phyloP scores from a whole-genome alignment of 2,329 filamentous ascomycete species.

The Xylaria sp. region DNA sequence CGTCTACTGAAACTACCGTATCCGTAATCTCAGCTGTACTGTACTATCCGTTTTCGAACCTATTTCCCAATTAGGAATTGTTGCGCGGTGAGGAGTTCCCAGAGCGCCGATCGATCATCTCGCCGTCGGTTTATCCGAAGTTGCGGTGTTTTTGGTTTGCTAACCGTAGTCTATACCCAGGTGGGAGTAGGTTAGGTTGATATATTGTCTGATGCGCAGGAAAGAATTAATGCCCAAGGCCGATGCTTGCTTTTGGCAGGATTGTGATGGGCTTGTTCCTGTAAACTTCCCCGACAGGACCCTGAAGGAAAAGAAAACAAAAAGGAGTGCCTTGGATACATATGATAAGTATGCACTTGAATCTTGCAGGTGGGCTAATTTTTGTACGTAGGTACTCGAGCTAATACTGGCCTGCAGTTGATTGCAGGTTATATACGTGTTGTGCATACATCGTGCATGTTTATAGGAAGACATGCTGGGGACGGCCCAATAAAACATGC shows the following conservation, averaged over 20 bases:
- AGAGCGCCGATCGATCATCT: constrained; percentile 10
- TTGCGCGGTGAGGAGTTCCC: constrained; percentile 25
- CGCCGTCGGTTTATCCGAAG: constrained; percentile 19
- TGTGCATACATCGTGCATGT: constrained; percentile 18
- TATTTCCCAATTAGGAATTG: constrained; percentile 14
- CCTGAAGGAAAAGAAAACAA: constrained; percentile 21
- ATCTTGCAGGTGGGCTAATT: constrained; percentile 8
- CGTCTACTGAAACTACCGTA: constrained; percentile 8
- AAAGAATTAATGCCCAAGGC: constrained; percentile 21
- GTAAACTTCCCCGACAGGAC: background rate
- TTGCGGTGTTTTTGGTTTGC: background rate
- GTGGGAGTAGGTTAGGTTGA: constrained; percentile 5
- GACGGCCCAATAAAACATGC: background rate
- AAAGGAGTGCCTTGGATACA: background rate
- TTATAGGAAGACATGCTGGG: background rate
- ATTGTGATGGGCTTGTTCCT: constrained; percentile 11
- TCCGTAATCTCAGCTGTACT: constrained; percentile 7
- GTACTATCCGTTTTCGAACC: background rate
- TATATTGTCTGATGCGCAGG: background rate
- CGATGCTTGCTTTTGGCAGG: constrained; percentile 25
- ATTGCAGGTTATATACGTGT: constrained; percentile 13
- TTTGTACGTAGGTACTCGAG: background rate
- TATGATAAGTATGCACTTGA: constrained; percentile 6
- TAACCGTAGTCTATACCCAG: constrained; percentile 5
- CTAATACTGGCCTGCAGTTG: constrained; percentile 14